Evolutionary conservation across 495 filamentous ascomycete genomes (phyloP).

Genomic region (Tricharina praecox): DNA sequence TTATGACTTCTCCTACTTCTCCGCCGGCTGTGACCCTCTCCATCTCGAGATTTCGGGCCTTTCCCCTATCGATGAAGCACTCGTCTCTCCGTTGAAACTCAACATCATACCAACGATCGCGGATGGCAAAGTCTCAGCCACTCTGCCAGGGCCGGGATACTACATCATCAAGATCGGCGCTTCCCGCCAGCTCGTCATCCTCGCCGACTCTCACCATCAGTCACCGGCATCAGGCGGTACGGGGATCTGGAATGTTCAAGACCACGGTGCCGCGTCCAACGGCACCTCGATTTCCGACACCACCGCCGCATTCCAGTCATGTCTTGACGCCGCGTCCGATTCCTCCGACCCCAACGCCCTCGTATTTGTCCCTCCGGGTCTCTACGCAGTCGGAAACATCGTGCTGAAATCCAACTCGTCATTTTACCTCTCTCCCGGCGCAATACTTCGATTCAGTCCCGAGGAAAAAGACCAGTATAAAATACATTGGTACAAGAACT

Average conservation of each 20-base stretch:
- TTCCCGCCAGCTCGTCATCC: neutral
- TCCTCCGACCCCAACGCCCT: neutral
- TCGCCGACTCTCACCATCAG: too few relatives aligned
- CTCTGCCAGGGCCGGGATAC: neutral
- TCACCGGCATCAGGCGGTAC: neutral
- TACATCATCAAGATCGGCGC: conserved; percentile 2
- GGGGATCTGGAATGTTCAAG: conserved; percentile 2
- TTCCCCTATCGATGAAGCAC: neutral
- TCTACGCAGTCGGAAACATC: conserved; percentile 12
- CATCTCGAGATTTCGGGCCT: neutral
- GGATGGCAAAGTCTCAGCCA: neutral
- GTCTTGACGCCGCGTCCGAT: conserved; percentile 5
- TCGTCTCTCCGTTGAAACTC: neutral
- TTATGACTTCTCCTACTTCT: neutral
- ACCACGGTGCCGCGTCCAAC: neutral
- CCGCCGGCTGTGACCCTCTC: too few relatives aligned
- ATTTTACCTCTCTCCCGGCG: conserved; percentile 12
- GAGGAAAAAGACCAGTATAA: neutral
- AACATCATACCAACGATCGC: neutral
- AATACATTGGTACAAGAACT: conserved; percentile 12
- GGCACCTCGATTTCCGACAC: neutral
- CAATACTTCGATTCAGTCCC: conserved; percentile 7
- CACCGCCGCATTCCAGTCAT: conserved; percentile 3
- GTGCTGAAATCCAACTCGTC: conserved; percentile 9
- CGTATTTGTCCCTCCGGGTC: conserved; percentile 12